Evolutionary conservation across 768 basidiomycete genomes (phyloP), one percentile per base, ranked within the genome.

Genomic region (Mycena filopes): DNA sequence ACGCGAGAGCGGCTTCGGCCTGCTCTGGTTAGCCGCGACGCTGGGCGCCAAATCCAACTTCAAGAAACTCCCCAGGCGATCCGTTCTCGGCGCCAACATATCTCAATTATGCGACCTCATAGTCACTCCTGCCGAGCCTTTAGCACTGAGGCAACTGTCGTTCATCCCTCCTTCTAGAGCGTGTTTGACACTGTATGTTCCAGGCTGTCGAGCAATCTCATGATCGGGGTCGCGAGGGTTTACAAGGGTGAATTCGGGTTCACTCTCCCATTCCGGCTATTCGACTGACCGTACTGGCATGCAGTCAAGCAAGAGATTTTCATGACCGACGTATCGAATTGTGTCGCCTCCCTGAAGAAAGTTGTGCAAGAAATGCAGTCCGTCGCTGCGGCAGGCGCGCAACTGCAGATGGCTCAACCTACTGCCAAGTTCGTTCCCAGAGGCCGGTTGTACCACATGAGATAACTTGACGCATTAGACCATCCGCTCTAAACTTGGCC

Each of bases 1-100:
- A 70, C 83, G 94, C 63, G 94, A 96, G 70, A 94, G 90, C 69
- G 93, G 95, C 16, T 95, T 93, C 72, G 95, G 95, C 61, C 85
- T 95, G n/a, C 82, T 95, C 21, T 95, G 94, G 94, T 93, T 75
- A 62, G n/a, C 5, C 10, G 95, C 95, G 2, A 97, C 95, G 1
- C 81, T 96, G 25, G 95, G 95, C 43, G 89, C 94, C 10, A 92
- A 90, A 78, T 92, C 93, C n/a, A 86, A 88, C 16, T 92, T 95
- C 78, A 93, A 87, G 72, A 95, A 91, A 72, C 80, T 97, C 5
- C 90, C 94, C 4, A 90, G 87, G 75, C 88, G 90, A 67, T 92
- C 93, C 57, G 90, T 96, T n/a, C 80, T 94, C 70, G 89, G 87
- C 4, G 93, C 94, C 38, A 90, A 97, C 75, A 94, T 97, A 48